These are phyloP conservation scores for Mortierella sp. DNA, from an alignment of 371 early-diverging fungal genomes.

Conservation along the genomic window DNA sequence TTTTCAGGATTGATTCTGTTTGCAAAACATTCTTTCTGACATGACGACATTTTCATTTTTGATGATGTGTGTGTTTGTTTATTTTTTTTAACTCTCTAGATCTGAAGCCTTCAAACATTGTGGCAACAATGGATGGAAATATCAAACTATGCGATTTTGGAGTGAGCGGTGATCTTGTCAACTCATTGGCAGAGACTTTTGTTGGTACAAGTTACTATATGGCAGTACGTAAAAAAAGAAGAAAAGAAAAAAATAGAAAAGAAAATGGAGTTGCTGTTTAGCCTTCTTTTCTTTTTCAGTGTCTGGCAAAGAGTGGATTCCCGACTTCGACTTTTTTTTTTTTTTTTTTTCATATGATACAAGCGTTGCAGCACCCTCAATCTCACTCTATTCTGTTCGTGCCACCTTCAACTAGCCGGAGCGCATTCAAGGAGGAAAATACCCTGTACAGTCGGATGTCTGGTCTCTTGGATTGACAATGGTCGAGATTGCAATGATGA, in stretches of 20 bases:
- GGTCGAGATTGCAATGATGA: conserved; percentile 88
- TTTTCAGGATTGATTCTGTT: too few relatives aligned
- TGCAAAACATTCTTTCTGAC: too few relatives aligned
- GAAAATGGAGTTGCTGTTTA: too few relatives aligned
- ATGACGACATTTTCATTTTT: not conserved
- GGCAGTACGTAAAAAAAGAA: conserved; percentile 71
- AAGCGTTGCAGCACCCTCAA: not conserved
- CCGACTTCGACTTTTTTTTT: not conserved
- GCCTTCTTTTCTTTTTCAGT: not conserved
- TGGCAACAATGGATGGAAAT: conserved; percentile 84
- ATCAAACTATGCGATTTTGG: conserved; percentile 98
- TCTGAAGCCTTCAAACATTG: conserved; percentile 92
- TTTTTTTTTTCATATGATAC: not conserved
- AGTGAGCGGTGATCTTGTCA: conserved; percentile 89
- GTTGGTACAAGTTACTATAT: conserved; percentile 96
- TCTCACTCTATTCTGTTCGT: not conserved
- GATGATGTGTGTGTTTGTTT: not conserved
- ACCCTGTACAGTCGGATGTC: conserved; percentile 90
- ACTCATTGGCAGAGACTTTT: conserved; percentile 93
- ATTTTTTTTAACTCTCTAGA: conserved; percentile 55
- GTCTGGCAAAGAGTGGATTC: not conserved
- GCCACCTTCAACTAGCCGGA: conserved; percentile 74
- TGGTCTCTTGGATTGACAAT: conserved; percentile 94
- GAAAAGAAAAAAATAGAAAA: too few relatives aligned
- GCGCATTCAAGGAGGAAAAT: conserved; percentile 88